Base-by-base conservation (phyloP, 306 rosid genomes). In the Mimosa bimucronata region DNA sequence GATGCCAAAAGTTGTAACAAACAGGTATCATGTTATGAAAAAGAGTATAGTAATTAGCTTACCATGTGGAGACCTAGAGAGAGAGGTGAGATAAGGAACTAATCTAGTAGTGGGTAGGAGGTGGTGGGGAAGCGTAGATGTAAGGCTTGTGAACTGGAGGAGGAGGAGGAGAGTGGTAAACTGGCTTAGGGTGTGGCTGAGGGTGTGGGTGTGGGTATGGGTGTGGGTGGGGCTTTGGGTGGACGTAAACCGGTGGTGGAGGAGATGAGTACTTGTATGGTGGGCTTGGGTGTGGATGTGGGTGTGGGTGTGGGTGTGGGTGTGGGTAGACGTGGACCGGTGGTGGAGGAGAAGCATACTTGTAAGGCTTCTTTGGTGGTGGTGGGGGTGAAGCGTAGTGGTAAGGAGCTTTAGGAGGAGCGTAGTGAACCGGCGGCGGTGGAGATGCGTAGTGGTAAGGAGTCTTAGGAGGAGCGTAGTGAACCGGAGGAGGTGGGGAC, bases 71-170 rank as follows among this genome's bases (percentile, higher is more conserved):
- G 28, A 11, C 5, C 38, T 34, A 34, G 6, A 21, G 80, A 40
- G 21, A 3, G 29, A 12, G 80, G 30, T 71, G 21, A 8, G 57
- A 29, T 55, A 64, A 31, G 14, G 31, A 34, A 18, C 11, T 69
- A n/a, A 31, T 87, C 91, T 88, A 90, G 69, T 74, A 58, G 86
- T 87, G 91, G 91, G 87, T 80, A 30, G 97, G 95, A 52, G 97
- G 97, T 62, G 97, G 97, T 65, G 97, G 97, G 42, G 97, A 90
- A 10, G 90, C 52, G 66, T 90, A 92, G 83, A 81, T 3, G 80
- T 88, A 88, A 9, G 74, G 74, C 55, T 69, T 83, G 62, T 55
- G 62, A 55, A 23, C 29, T 1, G 62, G 62, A n/a, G 62, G 61
- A 19, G 90, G 85, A 19, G 90, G 85, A 55, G 90, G 85, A 67